Evolutionary conservation across 1,139 yeast genomes (phyloP).

Genomic region (Pichia sp.): DNA sequence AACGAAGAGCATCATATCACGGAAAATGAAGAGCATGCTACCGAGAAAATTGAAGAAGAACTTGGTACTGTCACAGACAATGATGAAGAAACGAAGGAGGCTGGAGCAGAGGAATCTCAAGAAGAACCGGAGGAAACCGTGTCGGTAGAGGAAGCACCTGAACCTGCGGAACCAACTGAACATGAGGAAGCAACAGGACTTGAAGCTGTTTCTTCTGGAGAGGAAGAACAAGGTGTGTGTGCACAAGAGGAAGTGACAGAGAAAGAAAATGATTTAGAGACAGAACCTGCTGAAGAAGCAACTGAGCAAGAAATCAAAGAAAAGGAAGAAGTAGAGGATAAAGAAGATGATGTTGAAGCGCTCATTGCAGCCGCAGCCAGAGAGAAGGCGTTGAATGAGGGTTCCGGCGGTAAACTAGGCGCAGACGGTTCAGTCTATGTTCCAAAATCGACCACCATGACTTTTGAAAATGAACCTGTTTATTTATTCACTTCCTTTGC

Average conservation of each 20-base stretch:
- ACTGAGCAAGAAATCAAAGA: neutral
- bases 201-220: neutral
- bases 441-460: conserved; percentile 26
- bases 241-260: too few species aligned
- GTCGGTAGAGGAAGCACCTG: too few species aligned
- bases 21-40: too few species aligned
- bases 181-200: conserved; percentile 1
- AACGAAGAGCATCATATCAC: too few species aligned
- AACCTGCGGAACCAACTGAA: too few species aligned
- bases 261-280: too few species aligned
- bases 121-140: too few species aligned
- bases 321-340: conserved; percentile 1
- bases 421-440: conserved; percentile 23
- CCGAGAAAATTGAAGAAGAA: neutral
- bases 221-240: too few species aligned
- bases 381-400: conserved; percentile 18
- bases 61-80: neutral
- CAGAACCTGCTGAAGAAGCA: too few species aligned
- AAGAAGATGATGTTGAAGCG: conserved; percentile 18
- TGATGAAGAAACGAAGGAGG: neutral
- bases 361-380: conserved; percentile 17
- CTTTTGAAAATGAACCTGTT: conserved; percentile 45
- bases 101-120: neutral
- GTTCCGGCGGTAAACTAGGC: conserved; percentile 11
- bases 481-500: conserved; percentile 82